phyloP scores from a whole-genome alignment of 495 filamentous ascomycete species.

The Penicillium dipodomyicola region DNA sequence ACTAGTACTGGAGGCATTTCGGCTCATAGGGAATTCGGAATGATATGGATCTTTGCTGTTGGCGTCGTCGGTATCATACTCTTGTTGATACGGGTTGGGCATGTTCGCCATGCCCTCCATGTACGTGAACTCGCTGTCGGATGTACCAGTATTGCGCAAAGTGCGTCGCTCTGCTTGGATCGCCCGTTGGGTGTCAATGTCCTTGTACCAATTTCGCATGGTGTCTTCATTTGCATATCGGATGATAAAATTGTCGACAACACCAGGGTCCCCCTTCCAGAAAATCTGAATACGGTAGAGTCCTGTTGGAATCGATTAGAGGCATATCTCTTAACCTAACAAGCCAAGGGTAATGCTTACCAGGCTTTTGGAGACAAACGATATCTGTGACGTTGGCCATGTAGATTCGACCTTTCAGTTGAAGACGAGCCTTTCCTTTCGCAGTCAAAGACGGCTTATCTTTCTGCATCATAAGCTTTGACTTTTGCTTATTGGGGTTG shows the following conservation, averaged over 20 bases:
- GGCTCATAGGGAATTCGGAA: slow-evolving; percentile 58
- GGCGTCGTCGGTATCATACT: slow-evolving; percentile 79
- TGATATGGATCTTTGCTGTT: slow-evolving; percentile 43
- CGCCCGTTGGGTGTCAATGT: slow-evolving; percentile 49
- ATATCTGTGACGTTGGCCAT: slow-evolving; percentile 99
- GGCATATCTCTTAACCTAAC: background rate
- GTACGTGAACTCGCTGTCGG: slow-evolving; percentile 76
- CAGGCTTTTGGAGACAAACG: slow-evolving; percentile 74
- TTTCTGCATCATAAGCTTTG: slow-evolving; percentile 62
- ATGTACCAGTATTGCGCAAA: slow-evolving; percentile 55
- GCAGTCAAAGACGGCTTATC: slow-evolving; percentile 66
- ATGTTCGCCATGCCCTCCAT: slow-evolving; percentile 62
- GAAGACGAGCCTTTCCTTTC: slow-evolving; percentile 76
- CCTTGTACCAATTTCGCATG: slow-evolving; percentile 85
- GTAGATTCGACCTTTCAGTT: slow-evolving; percentile 95
- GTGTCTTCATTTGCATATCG: slow-evolving; percentile 83
- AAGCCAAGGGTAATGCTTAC: slow-evolving; percentile 45
- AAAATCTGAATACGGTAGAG: slow-evolving; percentile 95
- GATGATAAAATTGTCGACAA: slow-evolving; percentile 95
- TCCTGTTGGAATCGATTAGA: slow-evolving; percentile 46
- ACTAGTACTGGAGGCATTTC: slow-evolving; percentile 78
- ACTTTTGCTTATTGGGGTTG: slow-evolving; percentile 79
- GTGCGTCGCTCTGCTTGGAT: slow-evolving; percentile 47
- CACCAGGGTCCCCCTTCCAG: slow-evolving; percentile 95
- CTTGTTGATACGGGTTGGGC: slow-evolving; percentile 75